These are phyloP conservation scores for Trichoderma erinaceum DNA, from an alignment of 495 filamentous ascomycete genomes.

Conservation along the genomic window DNA sequence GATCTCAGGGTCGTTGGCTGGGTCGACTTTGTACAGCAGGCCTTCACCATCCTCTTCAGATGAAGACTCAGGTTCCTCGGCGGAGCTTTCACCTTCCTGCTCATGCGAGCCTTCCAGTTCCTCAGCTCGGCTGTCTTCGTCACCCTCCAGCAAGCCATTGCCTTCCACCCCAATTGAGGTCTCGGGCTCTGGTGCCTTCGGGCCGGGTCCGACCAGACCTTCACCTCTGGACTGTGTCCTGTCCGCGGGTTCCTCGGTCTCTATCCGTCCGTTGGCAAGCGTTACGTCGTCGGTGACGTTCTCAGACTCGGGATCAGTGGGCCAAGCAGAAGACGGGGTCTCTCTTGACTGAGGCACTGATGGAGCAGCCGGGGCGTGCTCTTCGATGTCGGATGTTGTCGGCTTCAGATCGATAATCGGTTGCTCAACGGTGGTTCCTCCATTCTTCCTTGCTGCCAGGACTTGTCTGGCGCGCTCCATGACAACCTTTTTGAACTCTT, in stretches of 20 bases:
- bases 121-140: background rate
- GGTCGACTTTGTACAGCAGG: background rate
- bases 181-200: background rate
- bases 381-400: slow-evolving; percentile 1
- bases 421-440: background rate
- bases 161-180: background rate
- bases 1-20: background rate
- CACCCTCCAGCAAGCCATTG: background rate
- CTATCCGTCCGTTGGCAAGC: background rate
- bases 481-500: background rate
- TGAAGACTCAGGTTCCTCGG: background rate
- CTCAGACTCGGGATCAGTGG: slow-evolving; percentile 1
- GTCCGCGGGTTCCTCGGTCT: slow-evolving; percentile 12
- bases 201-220: slow-evolving; percentile 5
- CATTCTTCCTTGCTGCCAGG: background rate
- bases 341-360: slow-evolving; percentile 8
- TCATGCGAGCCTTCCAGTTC: background rate
- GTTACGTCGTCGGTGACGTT: background rate
- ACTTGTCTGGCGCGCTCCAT: background rate
- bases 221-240: slow-evolving; percentile 3
- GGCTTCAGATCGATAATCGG: background rate
- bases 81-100: background rate
- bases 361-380: no score
- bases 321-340: background rate
- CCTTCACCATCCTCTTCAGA: slow-evolving; percentile 5